Base-by-base conservation (phyloP, 2,329 filamentous ascomycete species). In the Fusarium foetens region DNA sequence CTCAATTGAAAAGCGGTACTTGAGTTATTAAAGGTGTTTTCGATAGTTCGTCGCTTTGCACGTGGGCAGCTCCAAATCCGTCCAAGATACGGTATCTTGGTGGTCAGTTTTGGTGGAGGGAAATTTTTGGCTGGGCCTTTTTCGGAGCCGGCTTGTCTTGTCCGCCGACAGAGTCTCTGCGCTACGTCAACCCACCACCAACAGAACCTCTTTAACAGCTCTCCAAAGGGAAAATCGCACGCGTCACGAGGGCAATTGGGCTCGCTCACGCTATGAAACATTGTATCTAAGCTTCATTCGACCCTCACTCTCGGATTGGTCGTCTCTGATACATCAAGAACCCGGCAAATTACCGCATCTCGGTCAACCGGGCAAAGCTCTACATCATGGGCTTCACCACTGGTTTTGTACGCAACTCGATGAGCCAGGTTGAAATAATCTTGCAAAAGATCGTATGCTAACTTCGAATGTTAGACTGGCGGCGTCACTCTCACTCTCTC, bases 401-500 rank as follows among this genome's bases (percentile, higher is more conserved):
- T 45, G 92, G 93, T 75, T 93, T 94, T 80, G 93, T 94, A 87
- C 72, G 91, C 84, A 49, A 46, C 27, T n/a, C 35, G 39, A 51
- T 29, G 33, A 68, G 42, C 42, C n/a, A 35, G 41, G 58, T 13
- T 25, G 36, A 55, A 42, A 12, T 38, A 41, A 36, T 33, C 23
- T 21, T 58, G 49, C 14, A 58, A 52, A 31, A 19, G 16, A 36
- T 21, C 19, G 33, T 23, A 23, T 54, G 35, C 74, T 70, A 61
- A 70, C 42, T 42, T 36, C 36, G 19, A 35, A 42, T 59, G 13
- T 38, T 73, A 95, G 92, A 89, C 92, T 72, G 91, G 92, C 78
- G 93, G 93, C 74, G 89, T 94, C 62, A 92, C 93, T 72, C 85
- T 95, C 68, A 94, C 93, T 53, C 89, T 93, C 67, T 91, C 90